phyloP scores from a whole-genome alignment of 129 eudicot species.

The Chrysanthemum seticuspe region DNA sequence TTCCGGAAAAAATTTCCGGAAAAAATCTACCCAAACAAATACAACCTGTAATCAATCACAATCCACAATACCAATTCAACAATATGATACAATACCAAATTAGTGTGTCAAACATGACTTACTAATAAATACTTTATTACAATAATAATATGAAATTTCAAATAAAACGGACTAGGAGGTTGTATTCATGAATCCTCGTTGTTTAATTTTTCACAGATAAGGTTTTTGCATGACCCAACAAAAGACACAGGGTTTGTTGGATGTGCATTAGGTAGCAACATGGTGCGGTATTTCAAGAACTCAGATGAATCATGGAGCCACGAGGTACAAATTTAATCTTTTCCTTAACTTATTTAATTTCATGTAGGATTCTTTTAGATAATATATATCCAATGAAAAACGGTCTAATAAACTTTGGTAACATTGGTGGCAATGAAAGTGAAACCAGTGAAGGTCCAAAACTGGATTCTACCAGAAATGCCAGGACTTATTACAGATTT shows the following conservation, averaged over 20 bases:
- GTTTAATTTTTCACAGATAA: slow-evolving; percentile 46
- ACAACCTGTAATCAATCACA: no score
- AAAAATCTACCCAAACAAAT: no score
- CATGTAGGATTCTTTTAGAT: no score
- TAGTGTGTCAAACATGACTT: no score
- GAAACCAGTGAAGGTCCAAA: slow-evolving; percentile 81
- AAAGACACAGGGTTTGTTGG: slow-evolving; percentile 91
- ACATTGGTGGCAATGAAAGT: slow-evolving; percentile 57
- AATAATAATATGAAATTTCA: no score
- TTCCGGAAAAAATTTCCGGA: no score
- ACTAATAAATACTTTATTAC: no score
- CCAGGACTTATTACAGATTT: slow-evolving; percentile 97
- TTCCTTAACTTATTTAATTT: background rate
- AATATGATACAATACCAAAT: background rate
- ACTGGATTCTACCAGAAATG: slow-evolving; percentile 97
- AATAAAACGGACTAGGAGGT: no score
- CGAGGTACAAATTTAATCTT: slow-evolving; percentile 43
- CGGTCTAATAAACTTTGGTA: slow-evolving; percentile 38
- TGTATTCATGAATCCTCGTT: slow-evolving; percentile 8
- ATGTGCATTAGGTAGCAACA: slow-evolving; percentile 88
- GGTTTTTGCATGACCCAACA: slow-evolving; percentile 92
- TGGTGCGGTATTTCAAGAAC: slow-evolving; percentile 80
- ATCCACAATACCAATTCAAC: no score
- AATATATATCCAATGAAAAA: no score
- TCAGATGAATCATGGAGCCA: slow-evolving; percentile 84